phyloP scores from a whole-genome alignment of 371 early-diverging fungal species.

The Capillidium rhysosporum region DNA sequence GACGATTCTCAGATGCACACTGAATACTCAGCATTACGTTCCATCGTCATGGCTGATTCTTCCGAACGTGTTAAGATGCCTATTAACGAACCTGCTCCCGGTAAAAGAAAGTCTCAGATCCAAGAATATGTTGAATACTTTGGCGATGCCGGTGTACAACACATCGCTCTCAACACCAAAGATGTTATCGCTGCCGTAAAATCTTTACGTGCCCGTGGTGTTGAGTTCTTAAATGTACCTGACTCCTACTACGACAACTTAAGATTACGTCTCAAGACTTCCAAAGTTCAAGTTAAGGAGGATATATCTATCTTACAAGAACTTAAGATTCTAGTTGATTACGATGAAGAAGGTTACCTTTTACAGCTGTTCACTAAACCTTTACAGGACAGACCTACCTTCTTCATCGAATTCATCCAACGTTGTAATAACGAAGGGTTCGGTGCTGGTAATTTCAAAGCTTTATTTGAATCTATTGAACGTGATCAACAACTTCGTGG shows the following conservation, averaged over 20 bases:
- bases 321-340: slow-evolving; percentile 84
- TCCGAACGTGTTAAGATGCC: slow-evolving; percentile 93
- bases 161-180: slow-evolving; percentile 79
- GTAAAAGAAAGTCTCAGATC: slow-evolving; percentile 87
- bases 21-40: too few relatives aligned
- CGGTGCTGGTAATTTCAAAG: slow-evolving; percentile 98
- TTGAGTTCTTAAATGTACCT: slow-evolving; percentile 79
- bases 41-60: too few relatives aligned
- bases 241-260: slow-evolving; percentile 72
- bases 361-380: slow-evolving; percentile 90
- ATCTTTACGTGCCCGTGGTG: slow-evolving; percentile 66
- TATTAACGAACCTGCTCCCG: slow-evolving; percentile 91
- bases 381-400: too few relatives aligned
- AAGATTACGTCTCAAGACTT: slow-evolving; percentile 39
- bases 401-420: slow-evolving; percentile 93
- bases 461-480: slow-evolving; percentile 82
- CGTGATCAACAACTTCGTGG: too few relatives aligned
- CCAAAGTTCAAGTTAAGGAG: slow-evolving; percentile 53
- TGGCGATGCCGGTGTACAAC: slow-evolving; percentile 89
- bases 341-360: slow-evolving; percentile 88
- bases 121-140: too few relatives aligned
- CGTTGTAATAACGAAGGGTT: too few relatives aligned
- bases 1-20: too few relatives aligned
- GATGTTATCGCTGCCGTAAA: slow-evolving; percentile 70
- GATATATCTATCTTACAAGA: slow-evolving; percentile 57